Evolutionary conservation across 1,284 basidiomycete genomes (phyloP), one percentile per base, ranked within the genome.

Genomic region (Microbotryum silenes-acaulis): DNA sequence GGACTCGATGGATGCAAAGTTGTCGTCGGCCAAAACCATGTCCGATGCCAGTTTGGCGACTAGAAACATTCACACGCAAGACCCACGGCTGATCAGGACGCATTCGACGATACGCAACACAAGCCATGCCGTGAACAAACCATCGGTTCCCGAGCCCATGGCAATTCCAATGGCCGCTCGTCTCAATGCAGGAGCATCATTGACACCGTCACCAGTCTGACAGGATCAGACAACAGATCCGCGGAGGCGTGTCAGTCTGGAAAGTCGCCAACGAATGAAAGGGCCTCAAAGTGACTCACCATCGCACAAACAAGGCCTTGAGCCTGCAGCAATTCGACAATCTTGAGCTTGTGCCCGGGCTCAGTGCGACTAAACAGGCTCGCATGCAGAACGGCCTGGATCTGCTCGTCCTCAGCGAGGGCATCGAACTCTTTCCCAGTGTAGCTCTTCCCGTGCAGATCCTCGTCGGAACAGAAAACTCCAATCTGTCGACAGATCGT

Each of bases 401-500:
- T 74, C 79, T 94, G 92, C 76, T 93, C 86, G 59, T 86, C 82
- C 49, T 85, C 81, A 37, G 79, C 82, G 46, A 98, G 80, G 27
- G 81, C 85, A 71, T 97, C 93, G 46, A 97, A 82, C 74, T 98
- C 93, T 63, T 86, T 81, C 27, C 94, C 94, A 5, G 94, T 97
- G 74, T 90, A 97, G 70, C 89, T 91, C 81, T 94, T 94, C 59
- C 89, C 89, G 16, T 82, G 84, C 31, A 77, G 58, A 52, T 74
- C 70, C 55, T 77, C 75, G 6, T 66, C 91, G 70, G 87, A 73
- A 63, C 83, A 81, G 73, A 97, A 96, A 67, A 98, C 89, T 21
- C 96, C 94, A 75, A 98, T 94, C 75, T 92, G 86, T 61, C 91
- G 82, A 75, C 92, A 97, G 73, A 99, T 97, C 25, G 92, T 90